A percentile compares a stretch with the other conserved stretches of the same genome.
Conservation (phyloP, 2,329 filamentous ascomycete genomes). For the Ascochyta clinopodiicola region DNA sequence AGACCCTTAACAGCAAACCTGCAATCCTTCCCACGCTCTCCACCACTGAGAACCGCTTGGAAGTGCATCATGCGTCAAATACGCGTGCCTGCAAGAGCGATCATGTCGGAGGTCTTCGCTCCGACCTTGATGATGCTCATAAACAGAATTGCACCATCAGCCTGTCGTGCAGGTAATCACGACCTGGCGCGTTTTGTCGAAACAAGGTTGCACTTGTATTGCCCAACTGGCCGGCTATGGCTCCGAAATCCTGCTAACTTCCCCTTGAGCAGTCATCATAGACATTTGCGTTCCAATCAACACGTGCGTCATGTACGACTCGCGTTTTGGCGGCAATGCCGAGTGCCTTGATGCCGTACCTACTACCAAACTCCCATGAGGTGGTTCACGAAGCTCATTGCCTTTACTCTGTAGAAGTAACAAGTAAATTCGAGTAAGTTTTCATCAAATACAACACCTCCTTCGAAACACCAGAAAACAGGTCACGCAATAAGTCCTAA, state of each 20-base stretch:
- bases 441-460: neutral
- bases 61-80: conserved; percentile 8
- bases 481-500: neutral
- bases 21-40: conserved; percentile 3
- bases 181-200: neutral
- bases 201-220: neutral
- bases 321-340: conserved; percentile 1
- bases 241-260: neutral
- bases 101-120: conserved; percentile 2
- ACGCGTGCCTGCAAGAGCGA: neutral
- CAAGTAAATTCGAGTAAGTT: neutral
- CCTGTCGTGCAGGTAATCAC: neutral
- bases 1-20: neutral
- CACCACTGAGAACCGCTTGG: neutral
- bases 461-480: neutral
- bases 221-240: neutral
- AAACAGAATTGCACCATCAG: conserved; percentile 1
- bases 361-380: neutral
- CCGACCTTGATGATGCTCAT: neutral
- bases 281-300: neutral
- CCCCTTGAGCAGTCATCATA: neutral
- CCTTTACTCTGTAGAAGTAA: neutral
- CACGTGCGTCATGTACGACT: neutral
- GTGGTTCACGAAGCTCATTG: neutral
- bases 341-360: neutral